Percentiles rank a stretch among this genome's conserved stretches.
Conservation (phyloP, 139 green algal genomes). For the Coccomyxa sp. region DNA sequence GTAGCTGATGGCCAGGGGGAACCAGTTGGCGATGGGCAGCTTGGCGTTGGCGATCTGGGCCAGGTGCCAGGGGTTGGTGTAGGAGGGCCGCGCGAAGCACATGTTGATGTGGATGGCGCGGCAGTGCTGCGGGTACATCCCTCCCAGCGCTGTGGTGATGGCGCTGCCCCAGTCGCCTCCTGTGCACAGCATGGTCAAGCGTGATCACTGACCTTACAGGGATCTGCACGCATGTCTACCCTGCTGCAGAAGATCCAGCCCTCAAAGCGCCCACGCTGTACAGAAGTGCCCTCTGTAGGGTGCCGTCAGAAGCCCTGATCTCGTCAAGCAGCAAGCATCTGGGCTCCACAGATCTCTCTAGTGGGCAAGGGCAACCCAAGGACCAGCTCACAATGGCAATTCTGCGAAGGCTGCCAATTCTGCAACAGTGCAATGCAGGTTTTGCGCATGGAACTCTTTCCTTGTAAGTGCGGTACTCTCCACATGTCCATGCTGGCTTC, state of each 20-base stretch:
- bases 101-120: conserved; percentile 20
- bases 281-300: too few species aligned
- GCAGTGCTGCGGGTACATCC: background rate
- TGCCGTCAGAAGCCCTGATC: too few species aligned
- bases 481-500: background rate
- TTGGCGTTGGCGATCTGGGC: background rate
- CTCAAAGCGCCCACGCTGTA: too few species aligned
- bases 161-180: conserved; percentile 16
- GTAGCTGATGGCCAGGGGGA: background rate
- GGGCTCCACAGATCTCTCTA: too few species aligned
- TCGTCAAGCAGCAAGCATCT: too few species aligned
- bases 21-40: conserved; percentile 7
- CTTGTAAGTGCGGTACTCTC: background rate
- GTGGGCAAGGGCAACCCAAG: too few species aligned
- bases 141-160: conserved; percentile 9
- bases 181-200: background rate
- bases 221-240: too few species aligned
- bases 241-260: too few species aligned
- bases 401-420: background rate
- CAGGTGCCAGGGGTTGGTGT: conserved; percentile 9
- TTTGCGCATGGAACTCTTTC: too few species aligned
- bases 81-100: background rate
- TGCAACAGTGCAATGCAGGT: background rate
- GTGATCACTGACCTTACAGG: too few species aligned
- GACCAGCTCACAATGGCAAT: too few species aligned